Evolutionary conservation across 345 rosid species (phyloP).

Genomic region (Stellera chamaejasme): DNA sequence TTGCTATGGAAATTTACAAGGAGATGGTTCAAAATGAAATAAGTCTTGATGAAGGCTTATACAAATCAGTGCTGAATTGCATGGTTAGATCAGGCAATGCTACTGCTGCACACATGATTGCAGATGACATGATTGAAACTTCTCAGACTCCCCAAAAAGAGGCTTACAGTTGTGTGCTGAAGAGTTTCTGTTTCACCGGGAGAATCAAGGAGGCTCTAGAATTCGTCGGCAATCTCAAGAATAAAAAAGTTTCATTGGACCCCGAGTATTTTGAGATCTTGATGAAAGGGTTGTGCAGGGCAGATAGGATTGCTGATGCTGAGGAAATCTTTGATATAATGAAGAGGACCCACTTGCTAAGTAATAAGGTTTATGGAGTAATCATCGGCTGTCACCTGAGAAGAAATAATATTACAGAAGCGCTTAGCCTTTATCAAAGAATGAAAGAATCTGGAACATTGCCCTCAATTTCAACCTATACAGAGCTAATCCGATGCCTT

Average conservation of each 20-base stretch:
- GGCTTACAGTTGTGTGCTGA: constrained; percentile 43
- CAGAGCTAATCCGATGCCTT: constrained; percentile 58
- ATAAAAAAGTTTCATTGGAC: constrained; percentile 33
- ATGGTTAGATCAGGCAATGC: constrained; percentile 37
- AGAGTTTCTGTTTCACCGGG: constrained; percentile 61
- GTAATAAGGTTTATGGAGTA: constrained; percentile 39
- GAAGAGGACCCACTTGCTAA: constrained; percentile 45
- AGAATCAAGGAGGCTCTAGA: constrained; percentile 70
- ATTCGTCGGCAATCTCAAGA: constrained; percentile 50
- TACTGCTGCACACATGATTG: constrained; percentile 39
- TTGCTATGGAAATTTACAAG: constrained; percentile 60
- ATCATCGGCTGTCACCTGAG: constrained; percentile 54
- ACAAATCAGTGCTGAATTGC: constrained; percentile 46
- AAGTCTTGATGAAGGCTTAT: constrained; percentile 36
- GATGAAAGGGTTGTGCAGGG: constrained; percentile 64
- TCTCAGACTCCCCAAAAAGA: constrained; percentile 42
- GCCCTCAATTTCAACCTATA: constrained; percentile 46
- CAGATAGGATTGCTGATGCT: constrained; percentile 65
- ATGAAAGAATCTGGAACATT: constrained; percentile 44
- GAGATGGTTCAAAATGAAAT: constrained; percentile 61
- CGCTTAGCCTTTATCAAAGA: constrained; percentile 41
- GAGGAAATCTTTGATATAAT: constrained; percentile 59
- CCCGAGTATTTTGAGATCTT: constrained; percentile 50
- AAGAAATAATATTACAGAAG: constrained; percentile 45
- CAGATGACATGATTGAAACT: constrained; percentile 51